Base-by-base conservation (phyloP, 371 early-diverging fungal species). In the Dichotomocladium elegans region DNA sequence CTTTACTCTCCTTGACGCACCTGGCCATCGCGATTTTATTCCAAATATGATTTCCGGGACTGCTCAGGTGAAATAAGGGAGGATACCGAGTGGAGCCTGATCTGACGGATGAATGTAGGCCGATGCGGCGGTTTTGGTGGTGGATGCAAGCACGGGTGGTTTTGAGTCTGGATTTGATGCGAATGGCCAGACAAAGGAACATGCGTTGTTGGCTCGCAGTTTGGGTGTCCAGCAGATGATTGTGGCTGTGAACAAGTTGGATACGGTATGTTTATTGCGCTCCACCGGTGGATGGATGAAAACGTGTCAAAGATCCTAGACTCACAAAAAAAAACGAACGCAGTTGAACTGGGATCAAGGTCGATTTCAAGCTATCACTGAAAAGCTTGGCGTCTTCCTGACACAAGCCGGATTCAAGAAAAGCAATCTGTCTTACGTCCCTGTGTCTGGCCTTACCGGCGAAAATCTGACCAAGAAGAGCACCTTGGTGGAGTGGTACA, bases 41-140 rank as follows among this genome's bases (percentile, higher is more conserved):
- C 95, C 98, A n/a, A 95, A 95, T 65, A 99, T 99, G 99, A 99
- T 99, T 52, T 87, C 89, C 1, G 99, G 99, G 8, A 96, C 99
- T 1, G 85, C 93, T 21, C 99, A 96, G 54, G 74, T 72, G 60
- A 28, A 11, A 8, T 0, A 28, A 3, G 3, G 25, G 12, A 5
- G 25, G 8, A 6, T 21, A 21, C 9, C 10, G 31, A 10, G 33
- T 5, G 31, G 1, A 26, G 21, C 19, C 12, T 19, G 8, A 19
- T 26, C 47, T 17, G 37, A 43, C 6, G 43, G 10, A 43, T 22
- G 7, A 7, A 53, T 9, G 10, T 47, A 60, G 68, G 97, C 98
- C 0, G 98, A 98, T 77, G 95, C 86, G 12, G 99, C 98, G 2
- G 79, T 99, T 8, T 75, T 99, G 19, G 99, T 99, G 3, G 89